Conservation (phyloP, 2,329 filamentous ascomycete species). For the Aspergillus vadensis region DNA sequence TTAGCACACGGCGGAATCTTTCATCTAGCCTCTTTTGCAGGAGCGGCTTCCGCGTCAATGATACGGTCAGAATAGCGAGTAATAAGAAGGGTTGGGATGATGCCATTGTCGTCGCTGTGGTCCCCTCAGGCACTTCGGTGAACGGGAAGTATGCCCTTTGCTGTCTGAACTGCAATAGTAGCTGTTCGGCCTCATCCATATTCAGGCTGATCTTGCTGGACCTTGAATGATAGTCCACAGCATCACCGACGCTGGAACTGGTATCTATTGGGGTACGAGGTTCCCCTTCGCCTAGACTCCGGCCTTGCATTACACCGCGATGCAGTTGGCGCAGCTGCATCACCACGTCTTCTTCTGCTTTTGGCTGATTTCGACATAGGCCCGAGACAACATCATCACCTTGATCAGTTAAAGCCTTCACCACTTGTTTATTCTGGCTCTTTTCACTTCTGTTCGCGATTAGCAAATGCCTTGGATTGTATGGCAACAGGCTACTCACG, state of each 20-base stretch:
- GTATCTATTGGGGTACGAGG: not conserved
- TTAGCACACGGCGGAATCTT: slow-evolving; percentile 2
- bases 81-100: not conserved
- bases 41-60: not conserved
- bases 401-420: no score
- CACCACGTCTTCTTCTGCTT: not conserved
- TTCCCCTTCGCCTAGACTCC: not conserved
- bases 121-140: not conserved
- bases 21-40: slow-evolving; percentile 1
- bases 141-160: not conserved
- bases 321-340: not conserved
- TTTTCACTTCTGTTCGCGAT: not conserved
- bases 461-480: not conserved
- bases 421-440: not conserved
- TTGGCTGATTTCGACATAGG: not conserved
- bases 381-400: not conserved
- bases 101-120: not conserved
- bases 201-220: not conserved
- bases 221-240: not conserved
- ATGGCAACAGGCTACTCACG: not conserved
- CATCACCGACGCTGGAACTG: no score
- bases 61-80: not conserved
- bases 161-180: not conserved
- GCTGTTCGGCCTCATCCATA: not conserved
- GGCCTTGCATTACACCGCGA: not conserved